Percentiles rank a stretch among this genome's conserved stretches.
Conservation (phyloP, 139 green algal genomes). For the Micromonas pusilla region DNA sequence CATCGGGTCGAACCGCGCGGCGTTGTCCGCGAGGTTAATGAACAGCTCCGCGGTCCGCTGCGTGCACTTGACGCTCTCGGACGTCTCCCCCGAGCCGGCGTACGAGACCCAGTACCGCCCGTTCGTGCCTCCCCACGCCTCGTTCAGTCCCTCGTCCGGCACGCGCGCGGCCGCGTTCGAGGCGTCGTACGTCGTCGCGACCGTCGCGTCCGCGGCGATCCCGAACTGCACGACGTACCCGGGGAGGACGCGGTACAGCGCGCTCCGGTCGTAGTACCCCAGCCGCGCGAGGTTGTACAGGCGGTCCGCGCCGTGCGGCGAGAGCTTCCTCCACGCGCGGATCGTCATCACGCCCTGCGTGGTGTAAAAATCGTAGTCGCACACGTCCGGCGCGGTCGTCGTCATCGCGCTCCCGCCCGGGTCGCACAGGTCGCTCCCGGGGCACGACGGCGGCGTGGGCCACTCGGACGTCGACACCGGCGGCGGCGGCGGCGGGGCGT, state of each 20-base stretch:
- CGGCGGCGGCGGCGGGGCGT: too few relatives aligned
- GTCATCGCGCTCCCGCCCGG: not conserved
- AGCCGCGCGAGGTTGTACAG: not conserved
- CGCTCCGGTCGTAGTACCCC: not conserved
- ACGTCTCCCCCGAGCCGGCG: not conserved
- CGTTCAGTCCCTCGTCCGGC: not conserved
- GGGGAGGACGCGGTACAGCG: not conserved
- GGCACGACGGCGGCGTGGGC: not conserved
- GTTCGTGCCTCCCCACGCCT: not conserved
- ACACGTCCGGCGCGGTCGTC: not conserved
- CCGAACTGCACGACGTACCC: slow-evolving; percentile 6
- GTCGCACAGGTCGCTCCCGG: not conserved
- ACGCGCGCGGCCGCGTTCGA: not conserved
- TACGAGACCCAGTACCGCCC: not conserved
- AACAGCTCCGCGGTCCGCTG: not conserved
- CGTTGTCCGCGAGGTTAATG: slow-evolving; percentile 8
- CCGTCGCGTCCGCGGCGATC: not conserved
- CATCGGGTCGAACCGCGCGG: not conserved
- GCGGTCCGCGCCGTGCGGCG: not conserved
- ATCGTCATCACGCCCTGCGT: not conserved
- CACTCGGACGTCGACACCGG: not conserved
- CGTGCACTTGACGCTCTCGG: not conserved
- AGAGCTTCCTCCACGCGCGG: not conserved
- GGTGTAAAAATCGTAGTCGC: not conserved
- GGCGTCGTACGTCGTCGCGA: not conserved